Evolutionary conservation across 164 flowering plant genomes (phyloP).

Genomic region (Umbellularia californica): DNA sequence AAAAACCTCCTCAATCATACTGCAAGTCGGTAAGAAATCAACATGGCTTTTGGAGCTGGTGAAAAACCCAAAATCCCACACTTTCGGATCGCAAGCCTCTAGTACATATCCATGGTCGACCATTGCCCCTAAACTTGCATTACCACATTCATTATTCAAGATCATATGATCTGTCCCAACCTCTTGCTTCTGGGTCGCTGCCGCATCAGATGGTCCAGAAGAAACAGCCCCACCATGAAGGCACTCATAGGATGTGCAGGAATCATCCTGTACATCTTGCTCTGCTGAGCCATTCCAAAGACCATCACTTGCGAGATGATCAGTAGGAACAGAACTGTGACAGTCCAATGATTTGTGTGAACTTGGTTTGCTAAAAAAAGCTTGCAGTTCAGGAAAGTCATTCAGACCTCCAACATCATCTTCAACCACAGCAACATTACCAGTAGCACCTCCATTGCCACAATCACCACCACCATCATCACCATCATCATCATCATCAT

Average conservation of each 20-base stretch:
- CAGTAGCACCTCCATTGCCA: constrained; percentile 13
- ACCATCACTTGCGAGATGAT: constrained; percentile 4
- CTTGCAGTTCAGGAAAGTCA: constrained; percentile 9
- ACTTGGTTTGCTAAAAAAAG: not conserved
- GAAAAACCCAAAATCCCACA: constrained; percentile 42
- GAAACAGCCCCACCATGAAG: constrained; percentile 12
- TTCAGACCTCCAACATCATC: constrained; percentile 22
- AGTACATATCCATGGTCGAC: constrained; percentile 23
- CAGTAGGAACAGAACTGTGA: not conserved
- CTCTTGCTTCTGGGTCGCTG: constrained; percentile 13
- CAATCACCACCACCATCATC: constrained; percentile 5
- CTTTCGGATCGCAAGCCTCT: constrained; percentile 40
- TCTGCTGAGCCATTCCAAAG: constrained; percentile 18
- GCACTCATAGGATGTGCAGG: constrained; percentile 38
- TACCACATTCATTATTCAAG: constrained; percentile 14
- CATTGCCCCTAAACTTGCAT: constrained; percentile 12
- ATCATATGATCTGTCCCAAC: constrained; percentile 17
- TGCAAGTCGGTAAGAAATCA: constrained; percentile 56
- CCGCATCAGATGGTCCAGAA: constrained; percentile 14
- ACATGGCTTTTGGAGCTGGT: constrained; percentile 24
- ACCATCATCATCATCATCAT: constrained; percentile 4
- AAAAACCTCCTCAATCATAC: constrained; percentile 62
- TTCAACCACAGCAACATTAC: constrained; percentile 14
- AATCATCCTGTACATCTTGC: constrained; percentile 39
- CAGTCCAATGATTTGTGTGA: not conserved